These are phyloP conservation scores for Verticillium albo-atrum DNA, from an alignment of 2,329 filamentous ascomycete genomes.

Conservation along the genomic window DNA sequence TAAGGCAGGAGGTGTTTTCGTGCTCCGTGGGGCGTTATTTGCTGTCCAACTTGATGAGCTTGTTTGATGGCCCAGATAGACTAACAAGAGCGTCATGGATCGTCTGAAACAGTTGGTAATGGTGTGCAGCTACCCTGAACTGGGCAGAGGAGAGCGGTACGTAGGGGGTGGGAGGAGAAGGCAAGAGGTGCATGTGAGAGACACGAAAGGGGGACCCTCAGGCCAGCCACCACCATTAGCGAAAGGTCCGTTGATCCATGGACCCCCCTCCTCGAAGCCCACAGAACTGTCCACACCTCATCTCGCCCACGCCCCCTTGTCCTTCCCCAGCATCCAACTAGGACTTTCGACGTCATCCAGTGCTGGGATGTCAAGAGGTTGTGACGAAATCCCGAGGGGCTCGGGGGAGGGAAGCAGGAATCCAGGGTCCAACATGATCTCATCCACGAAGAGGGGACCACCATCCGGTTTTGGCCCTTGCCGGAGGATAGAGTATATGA, in stretches of 20 bases:
- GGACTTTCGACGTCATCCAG: slow-evolving; percentile 1
- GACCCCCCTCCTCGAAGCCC: background rate
- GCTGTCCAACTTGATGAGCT: background rate
- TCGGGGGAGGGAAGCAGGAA: slow-evolving; percentile 1
- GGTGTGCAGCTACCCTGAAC: background rate
- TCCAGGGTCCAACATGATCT: slow-evolving; percentile 16
- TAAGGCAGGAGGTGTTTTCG: background rate
- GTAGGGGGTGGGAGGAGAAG: no score
- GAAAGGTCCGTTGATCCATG: background rate
- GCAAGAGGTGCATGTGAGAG: background rate
- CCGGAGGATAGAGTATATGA: slow-evolving; percentile 13
- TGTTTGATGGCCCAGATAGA: background rate
- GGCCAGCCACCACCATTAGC: background rate
- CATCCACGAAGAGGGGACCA: slow-evolving; percentile 8
- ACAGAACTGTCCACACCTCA: background rate
- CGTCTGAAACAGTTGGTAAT: background rate
- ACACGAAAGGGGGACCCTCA: background rate
- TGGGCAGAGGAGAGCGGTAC: background rate
- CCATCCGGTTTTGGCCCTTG: slow-evolving; percentile 12
- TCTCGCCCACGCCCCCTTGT: background rate
- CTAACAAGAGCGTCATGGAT: background rate
- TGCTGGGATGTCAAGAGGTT: background rate
- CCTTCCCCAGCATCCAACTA: background rate
- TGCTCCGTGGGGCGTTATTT: background rate
- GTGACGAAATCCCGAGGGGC: slow-evolving; percentile 2